Conservation (phyloP, 2,329 filamentous ascomycete genomes). For the Capronia coronata region DNA sequence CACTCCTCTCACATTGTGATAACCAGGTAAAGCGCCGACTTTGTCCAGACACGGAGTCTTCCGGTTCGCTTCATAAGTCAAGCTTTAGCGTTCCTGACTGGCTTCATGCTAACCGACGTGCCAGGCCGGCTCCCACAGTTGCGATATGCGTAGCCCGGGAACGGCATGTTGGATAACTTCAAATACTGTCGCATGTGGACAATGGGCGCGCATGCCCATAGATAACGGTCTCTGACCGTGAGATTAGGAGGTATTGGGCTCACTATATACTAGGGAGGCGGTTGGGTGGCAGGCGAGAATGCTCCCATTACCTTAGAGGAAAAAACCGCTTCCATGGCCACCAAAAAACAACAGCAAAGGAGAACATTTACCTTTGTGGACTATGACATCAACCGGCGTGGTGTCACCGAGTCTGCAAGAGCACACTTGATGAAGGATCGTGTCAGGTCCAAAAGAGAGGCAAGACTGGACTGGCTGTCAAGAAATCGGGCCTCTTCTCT, state of each 20-base stretch:
- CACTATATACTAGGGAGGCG: no score
- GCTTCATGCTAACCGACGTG: no score
- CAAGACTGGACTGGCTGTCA: slow-evolving; percentile 17
- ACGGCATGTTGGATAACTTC: no score
- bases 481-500: slow-evolving; percentile 19
- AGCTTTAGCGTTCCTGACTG: slow-evolving; percentile 1
- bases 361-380: slow-evolving; percentile 22
- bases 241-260: not conserved
- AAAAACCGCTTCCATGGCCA: slow-evolving; percentile 9
- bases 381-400: slow-evolving; percentile 20
- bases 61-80: no score
- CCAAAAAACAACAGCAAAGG: slow-evolving; percentile 3
- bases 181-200: no score
- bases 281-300: no score
- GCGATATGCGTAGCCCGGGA: not conserved
- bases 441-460: slow-evolving; percentile 19
- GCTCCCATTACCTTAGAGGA: not conserved
- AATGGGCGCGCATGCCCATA: no score
- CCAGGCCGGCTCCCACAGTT: no score
- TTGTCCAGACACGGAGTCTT: no score
- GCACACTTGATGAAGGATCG: slow-evolving; percentile 23
- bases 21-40: no score
- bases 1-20: not conserved
- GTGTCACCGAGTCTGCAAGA: slow-evolving; percentile 19
- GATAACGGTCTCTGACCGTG: not conserved